Evolutionary conservation across 1,284 basidiomycete species (phyloP), one percentile per base, ranked within the genome.

Genomic region (Ganoderma multipileum): DNA sequence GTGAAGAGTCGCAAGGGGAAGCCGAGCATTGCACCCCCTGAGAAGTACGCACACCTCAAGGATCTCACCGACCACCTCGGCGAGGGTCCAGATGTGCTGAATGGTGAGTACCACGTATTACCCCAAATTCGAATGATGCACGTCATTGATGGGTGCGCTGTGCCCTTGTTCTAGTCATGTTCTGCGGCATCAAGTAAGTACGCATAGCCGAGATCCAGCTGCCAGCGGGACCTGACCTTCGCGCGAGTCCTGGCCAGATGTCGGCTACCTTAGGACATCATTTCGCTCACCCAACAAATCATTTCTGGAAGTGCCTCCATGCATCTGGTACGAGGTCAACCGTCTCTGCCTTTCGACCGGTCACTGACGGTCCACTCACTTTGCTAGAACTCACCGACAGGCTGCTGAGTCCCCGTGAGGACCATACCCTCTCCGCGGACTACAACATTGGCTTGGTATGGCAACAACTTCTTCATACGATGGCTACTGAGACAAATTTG

Each of bases 251-350:
- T 18, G 91, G 91, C 0, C 79, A 86, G 65, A 83, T 78, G 73
- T 91, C 89, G 1, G 88, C 91, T 0, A 81, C 83, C 64, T 80
- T 84, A 5, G 91, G 92, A 0, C 89, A 91, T 76, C 92, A 94
- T 76, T 95, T 89, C 75, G 90, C 87, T 0, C 87, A 90, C 73
- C 88, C 87, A 1, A 89, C 87, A 0, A 95, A 95, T 76, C 87
- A 89, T 63, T 91, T 91, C 74, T 91, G 88, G 89, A 81, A 81
- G 59, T 88, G 86, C 65, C 81, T 92, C 0, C 80, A 88, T 72
- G 81, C 82, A 23, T 86, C 87, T 28, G 86, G 88, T 86, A 71
- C 30, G 78, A 73, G n/a, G n/a, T 41, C 26, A 4, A 9, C 26
- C n/a, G 20, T 26, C 18, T 38, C 14, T 6, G 3, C 18, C 14